Base-by-base conservation (phyloP, 495 filamentous ascomycete species). In the Talaromyces stipitatus region DNA sequence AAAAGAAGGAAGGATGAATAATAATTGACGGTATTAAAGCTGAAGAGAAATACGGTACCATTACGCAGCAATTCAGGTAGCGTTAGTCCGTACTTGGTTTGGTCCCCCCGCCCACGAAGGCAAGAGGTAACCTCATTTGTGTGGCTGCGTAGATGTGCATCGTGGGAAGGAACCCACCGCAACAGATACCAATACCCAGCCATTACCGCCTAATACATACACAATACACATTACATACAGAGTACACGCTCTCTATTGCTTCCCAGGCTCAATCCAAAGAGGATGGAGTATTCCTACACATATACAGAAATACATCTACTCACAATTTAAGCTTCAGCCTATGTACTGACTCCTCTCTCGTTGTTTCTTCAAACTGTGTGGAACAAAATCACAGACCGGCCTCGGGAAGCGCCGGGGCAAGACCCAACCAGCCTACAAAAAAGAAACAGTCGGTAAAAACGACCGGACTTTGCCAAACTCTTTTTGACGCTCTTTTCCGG, bases 101-200 rank as follows among this genome's bases (percentile, higher is more conserved):
- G 10, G 12, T 9, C 41, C 43, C 43, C 43, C n/a, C n/a, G n/a
- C n/a, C n/a, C 43, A 47, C 20, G 43, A 47, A 26, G 43, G 43
- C 43, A 26, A 14, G 43, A 47, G 43, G 22, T 47, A 23, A 47
- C 48, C 48, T 30, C 24, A 23, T 51, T 28, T 29, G 48, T 28
- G 48, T 51, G 48, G 48, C 48, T 51, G 23, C 48, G 48, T 28
- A 12, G 48, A 30, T 23, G 24, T 4, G 45, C 22, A 48, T 48
- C 45, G 16, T 51, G 24, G 48, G 48, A 51, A 51, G 48, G 48
- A 51, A 51, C 27, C 48, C 48, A 51, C 48, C 22, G 48, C 48
- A 30, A 51, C 24, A 29, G 12, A 30, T 51, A 28, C 27, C 14
- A 28, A 18, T n/a, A 51, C 48, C 24, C 48, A 5, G 48, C 27